Evolutionary conservation across 805 yeast genomes (phyloP), one percentile per base, ranked within the genome.

Genomic region (Starmerella ratchasimensis): DNA sequence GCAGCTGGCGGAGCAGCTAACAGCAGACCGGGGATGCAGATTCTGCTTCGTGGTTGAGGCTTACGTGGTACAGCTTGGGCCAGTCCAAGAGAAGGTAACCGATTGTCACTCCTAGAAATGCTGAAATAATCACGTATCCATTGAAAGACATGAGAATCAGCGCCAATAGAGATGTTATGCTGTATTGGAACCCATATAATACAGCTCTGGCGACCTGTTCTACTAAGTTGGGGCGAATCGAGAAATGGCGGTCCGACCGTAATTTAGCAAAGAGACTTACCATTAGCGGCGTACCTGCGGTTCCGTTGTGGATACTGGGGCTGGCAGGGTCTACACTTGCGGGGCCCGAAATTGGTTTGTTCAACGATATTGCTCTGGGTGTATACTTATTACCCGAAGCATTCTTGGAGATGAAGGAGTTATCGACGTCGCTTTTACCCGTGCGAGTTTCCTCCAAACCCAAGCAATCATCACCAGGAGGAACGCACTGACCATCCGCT

Each of bases 141-240:
- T 76, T 76, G 61, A 72, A 76, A 61, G 76, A 75, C 83, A 77
- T 76, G 61, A 75, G 76, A 48, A 77, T 58, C 61, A 77, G 64
- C 80, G 76, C 77, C 50, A 76, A 69, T 35, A 76, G 55, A 55
- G 76, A 76, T 3, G 76, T 69, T 13, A 70, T 64, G 3, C 76
- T 76, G 72, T 78, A 73, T 52, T 75, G 76, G 20, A 72, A 50
- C 1, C 73, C 67, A 54, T 68, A 76, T 25, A 75, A 47, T 2
- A 61, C 35, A 0, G 71, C 58, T 42, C 77, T 64, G 13, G 69
- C 47, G 3, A 69, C 8, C 49, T 76, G 82, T 46, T 72, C 74
- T n/a, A 59, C 34, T 1, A 67, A 43, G 10, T 57, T 56, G 3
- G 78, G 75, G 22, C 58, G 57, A 10, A 38, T 28, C 3, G 27